These are phyloP conservation scores for Saturnispora silvae DNA, from an alignment of 805 yeast species.

Conservation along the genomic window DNA sequence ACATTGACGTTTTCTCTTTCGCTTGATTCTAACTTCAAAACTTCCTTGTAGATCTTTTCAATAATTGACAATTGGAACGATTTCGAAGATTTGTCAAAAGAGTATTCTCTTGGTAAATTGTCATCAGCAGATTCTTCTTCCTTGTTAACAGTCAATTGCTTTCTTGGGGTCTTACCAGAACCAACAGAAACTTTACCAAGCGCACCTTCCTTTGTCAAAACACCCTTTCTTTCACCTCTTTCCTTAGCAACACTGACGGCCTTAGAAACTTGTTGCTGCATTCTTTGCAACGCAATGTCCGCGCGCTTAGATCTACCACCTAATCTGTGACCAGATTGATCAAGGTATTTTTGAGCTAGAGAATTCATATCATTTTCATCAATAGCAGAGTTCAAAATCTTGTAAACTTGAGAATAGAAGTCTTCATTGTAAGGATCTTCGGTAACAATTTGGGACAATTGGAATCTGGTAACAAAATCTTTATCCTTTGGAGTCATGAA, in stretches of 20 bases:
- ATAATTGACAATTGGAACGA: constrained; percentile 53
- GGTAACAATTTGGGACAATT: constrained; percentile 88
- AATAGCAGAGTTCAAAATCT: constrained; percentile 53
- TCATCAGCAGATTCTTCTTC: constrained; percentile 19
- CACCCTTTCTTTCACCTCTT: constrained; percentile 52
- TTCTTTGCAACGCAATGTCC: constrained; percentile 85
- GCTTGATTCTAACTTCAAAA: constrained; percentile 68
- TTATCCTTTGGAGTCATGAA: constrained; percentile 96
- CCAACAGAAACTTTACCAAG: constrained; percentile 77
- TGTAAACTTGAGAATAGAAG: constrained; percentile 88
- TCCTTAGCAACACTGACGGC: constrained; percentile 95
- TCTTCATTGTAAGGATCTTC: constrained; percentile 97
- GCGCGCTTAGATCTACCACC: constrained; percentile 81
- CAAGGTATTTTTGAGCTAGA: constrained; percentile 87
- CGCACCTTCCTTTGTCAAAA: constrained; percentile 67
- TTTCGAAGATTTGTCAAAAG: constrained; percentile 29
- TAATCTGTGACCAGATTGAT: constrained; percentile 81
- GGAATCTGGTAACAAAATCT: constrained; percentile 89
- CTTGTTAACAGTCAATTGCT: constrained; percentile 54
- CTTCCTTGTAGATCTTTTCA: constrained; percentile 69
- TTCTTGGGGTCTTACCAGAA: constrained; percentile 78
- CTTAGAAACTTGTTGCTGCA: constrained; percentile 96
- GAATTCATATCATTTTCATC: constrained; percentile 54
- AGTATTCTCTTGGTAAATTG: constrained; percentile 24
- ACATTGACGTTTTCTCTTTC: constrained; percentile 48